Evolutionary conservation across 805 yeast species (phyloP).

Genomic region (Blastobotrys americana): DNA sequence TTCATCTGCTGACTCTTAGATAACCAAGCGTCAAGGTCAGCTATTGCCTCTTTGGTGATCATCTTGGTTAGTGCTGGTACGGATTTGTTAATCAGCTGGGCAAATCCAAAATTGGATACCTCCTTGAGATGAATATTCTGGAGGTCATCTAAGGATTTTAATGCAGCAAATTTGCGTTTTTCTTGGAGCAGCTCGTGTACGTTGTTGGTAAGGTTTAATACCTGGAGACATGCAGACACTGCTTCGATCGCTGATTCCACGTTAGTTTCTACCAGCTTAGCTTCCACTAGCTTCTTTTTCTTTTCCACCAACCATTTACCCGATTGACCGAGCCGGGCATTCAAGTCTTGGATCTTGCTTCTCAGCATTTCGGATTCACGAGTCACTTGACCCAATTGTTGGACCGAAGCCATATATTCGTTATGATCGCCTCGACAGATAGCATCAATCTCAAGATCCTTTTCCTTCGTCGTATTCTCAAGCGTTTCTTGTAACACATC

Average conservation of each 20-base stretch:
- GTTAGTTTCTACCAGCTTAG: conserved; percentile 57
- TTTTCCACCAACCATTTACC: conserved; percentile 54
- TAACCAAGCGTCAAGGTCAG: conserved; percentile 56
- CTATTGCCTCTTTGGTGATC: conserved; percentile 63
- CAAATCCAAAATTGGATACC: conserved; percentile 60
- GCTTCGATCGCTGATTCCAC: conserved; percentile 66
- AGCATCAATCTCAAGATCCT: conserved; percentile 56
- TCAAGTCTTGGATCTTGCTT: conserved; percentile 49
- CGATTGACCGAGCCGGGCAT: conserved; percentile 50
- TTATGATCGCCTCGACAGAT: conserved; percentile 56
- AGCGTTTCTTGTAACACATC: conserved; percentile 46
- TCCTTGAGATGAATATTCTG: conserved; percentile 62
- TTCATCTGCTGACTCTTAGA: conserved; percentile 35
- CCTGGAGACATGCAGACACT: conserved; percentile 66
- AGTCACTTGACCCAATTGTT: conserved; percentile 56
- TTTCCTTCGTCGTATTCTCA: conserved; percentile 48
- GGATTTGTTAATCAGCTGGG: conserved; percentile 63
- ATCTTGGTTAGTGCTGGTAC: conserved; percentile 67
- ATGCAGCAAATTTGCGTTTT: conserved; percentile 75
- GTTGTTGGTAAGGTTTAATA: conserved; percentile 77
- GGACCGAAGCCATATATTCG: conserved; percentile 43
- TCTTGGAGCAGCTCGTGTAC: conserved; percentile 73
- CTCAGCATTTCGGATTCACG: conserved; percentile 49
- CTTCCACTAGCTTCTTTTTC: conserved; percentile 51
- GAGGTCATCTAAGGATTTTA: conserved; percentile 72